Evolutionary conservation across 106 monocot species (phyloP).

Genomic region (Platanthera zijinensis): DNA sequence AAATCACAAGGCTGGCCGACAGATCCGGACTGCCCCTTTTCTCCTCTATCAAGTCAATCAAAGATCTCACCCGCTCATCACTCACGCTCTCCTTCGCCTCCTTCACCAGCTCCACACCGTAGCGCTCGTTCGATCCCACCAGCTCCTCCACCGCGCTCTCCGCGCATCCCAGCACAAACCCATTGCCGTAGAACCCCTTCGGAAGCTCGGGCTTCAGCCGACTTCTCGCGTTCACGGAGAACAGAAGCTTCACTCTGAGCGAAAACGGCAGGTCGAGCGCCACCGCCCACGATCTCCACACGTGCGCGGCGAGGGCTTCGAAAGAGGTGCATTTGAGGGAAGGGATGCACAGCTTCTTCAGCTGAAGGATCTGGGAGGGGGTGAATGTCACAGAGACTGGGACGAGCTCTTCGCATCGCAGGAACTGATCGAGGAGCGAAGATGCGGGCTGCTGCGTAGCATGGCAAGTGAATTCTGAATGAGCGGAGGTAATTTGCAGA

Average conservation of each 20-base stretch:
- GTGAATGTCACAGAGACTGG: conserved; percentile 65
- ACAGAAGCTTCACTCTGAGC: conserved; percentile 59
- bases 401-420: conserved; percentile 50
- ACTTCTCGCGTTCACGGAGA: conserved; percentile 44
- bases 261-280: conserved; percentile 32
- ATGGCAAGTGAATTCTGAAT: conserved; percentile 36
- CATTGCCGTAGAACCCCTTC: conserved; percentile 75
- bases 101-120: conserved; percentile 42
- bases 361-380: conserved; percentile 43
- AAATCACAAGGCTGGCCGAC: conserved; percentile 68
- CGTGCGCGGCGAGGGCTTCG: conserved; percentile 68
- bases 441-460: neutral
- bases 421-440: conserved; percentile 20
- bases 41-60: conserved; percentile 58
- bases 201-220: conserved; percentile 45
- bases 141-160: conserved; percentile 35
- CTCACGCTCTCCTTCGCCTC: conserved; percentile 51
- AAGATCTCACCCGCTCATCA: conserved; percentile 45
- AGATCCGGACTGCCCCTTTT: conserved; percentile 49
- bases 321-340: conserved; percentile 90
- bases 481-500: conserved; percentile 24
- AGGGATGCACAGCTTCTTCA: conserved; percentile 53
- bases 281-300: conserved; percentile 72
- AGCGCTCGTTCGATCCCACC: conserved; percentile 14
- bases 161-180: conserved; percentile 67